Evolutionary conservation across 169 alveolate genomes (phyloP), one percentile per base, ranked within the genome.

Genomic region (Cryptosporidium ryanae): DNA sequence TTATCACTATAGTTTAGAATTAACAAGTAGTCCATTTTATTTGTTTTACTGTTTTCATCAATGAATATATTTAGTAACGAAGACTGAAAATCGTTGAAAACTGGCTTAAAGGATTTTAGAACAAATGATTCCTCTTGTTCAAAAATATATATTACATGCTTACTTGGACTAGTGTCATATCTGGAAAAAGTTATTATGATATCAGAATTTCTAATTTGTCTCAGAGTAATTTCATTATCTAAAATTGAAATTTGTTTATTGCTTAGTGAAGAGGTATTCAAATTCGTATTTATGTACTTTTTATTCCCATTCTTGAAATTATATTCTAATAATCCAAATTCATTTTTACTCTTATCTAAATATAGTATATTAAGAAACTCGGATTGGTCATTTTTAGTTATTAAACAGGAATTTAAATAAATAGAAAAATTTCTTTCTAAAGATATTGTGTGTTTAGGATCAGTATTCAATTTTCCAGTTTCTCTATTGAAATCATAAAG

Each of bases 81-180:
- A 52, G 66, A 27, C 25, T 68, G 83, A 54, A 54, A 18, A 12
- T 50, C 5, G 52, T 68, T 52, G 38, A 32, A 50, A 29, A 68
- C 31, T 68, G 83, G 66, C 5, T 49, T 29, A 68, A 52, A 68
- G 27, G 83, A 68, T 7, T 34, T 13, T 50, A 52, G 65, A 13
- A 68, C 38, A 8, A 32, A 68, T 25, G 55, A 50, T 23, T 49
- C 17, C 1, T 52, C 52, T 29, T 32, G 25, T 68, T 68, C 83
- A 68, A 68, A 68, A 49, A 68, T 27, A 21, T 68, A 29, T 15
- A 68, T 13, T 29, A 68, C n/a, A 23, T 31, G 44, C 25, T 31
- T 32, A 27, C 83, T 64, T 25, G 6, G 17, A 55, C 55, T 68
- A 55, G 32, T 31, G 29, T 32, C 59, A 17, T 23, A 46, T 15